Base-by-base conservation (phyloP, 2,329 filamentous ascomycete genomes). In the Colletotrichum echinochloae region DNA sequence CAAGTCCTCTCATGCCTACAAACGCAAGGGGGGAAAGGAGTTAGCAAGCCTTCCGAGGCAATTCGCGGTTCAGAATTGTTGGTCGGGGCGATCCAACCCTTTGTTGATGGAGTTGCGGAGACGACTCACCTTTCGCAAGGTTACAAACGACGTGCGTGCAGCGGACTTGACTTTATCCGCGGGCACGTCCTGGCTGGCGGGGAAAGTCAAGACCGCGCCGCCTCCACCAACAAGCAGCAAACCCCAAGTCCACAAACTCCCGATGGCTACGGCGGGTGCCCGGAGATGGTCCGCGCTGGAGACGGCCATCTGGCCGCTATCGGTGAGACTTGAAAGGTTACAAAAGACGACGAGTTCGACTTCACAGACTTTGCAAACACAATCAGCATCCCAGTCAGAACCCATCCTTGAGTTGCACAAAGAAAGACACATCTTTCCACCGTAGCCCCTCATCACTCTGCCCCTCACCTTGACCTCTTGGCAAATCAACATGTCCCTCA, bases 401-500 rank as follows among this genome's bases (percentile, higher is more conserved):
- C 20, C n/a, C 26, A 60, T 60, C 18, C 16, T 14, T 18, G 20
- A 23, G n/a, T 46, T 23, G 8, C 23, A 28, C n/a, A 26, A 23
- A 35, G 12, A 26, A 64, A 52, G 18, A 68, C 30, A 44, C 5
- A 16, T 37, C 39, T 4, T 39, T 48, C 14, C n/a, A 18, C 11
- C 33, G 8, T n/a, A 3, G 16, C 41, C 49, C n/a, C 26, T 57
- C 48, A n/a, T 26, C n/a, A 28, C 9, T 14, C 30, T 33, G 28
- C n/a, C 12, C 1, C 49, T 3, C 20, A 54, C 66, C 16, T 12
- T 11, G 11, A 28, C 18, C 30, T 41, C 51, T 37, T 48, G 20
- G n/a, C 23, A 26, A 35, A 18, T 7, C 57, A 64, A 20, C 3
- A 73, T 73, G 72, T 73, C 70, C 18, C 72, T 61, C 26, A 72